Evolutionary conservation across 768 basidiomycete genomes (phyloP).

Genomic region (Podaxis pistillaris): DNA sequence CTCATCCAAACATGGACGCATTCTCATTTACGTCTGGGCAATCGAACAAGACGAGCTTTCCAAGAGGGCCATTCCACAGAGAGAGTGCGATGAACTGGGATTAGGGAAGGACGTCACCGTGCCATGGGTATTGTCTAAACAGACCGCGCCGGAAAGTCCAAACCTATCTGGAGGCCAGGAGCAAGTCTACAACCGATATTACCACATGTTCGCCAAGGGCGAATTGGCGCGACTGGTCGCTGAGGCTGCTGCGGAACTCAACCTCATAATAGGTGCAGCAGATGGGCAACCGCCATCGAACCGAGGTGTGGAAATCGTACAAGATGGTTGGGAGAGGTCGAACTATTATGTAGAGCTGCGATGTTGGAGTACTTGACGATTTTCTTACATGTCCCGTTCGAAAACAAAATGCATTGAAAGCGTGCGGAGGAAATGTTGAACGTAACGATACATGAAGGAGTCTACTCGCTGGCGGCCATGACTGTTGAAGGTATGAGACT

Average conservation of each 20-base stretch:
- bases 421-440: constrained; percentile 28
- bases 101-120: constrained; percentile 82
- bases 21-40: constrained; percentile 97
- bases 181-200: constrained; percentile 75
- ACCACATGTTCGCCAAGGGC: constrained; percentile 89
- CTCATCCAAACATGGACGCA: constrained; percentile 66
- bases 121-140: constrained; percentile 73
- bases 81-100: constrained; percentile 21
- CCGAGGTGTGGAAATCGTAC: constrained; percentile 63
- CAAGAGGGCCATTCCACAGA: constrained; percentile 59
- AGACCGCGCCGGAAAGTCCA: constrained; percentile 19
- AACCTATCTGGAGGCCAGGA: constrained; percentile 12
- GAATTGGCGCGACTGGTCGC: constrained; percentile 67
- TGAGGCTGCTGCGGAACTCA: constrained; percentile 61
- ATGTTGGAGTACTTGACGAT: constrained; percentile 45
- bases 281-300: constrained; percentile 18
- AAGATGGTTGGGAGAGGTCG: constrained; percentile 84
- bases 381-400: constrained; percentile 3
- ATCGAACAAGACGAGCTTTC: constrained; percentile 88
- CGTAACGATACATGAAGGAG: constrained; percentile 26
- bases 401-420: constrained; percentile 24
- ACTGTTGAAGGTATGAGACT: constrained; percentile 41
- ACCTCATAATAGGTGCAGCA: constrained; percentile 46
- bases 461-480: constrained; percentile 91
- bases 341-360: constrained; percentile 83